Base-by-base conservation (phyloP, 352 stramenopile species). In the Pythium periplocum region DNA sequence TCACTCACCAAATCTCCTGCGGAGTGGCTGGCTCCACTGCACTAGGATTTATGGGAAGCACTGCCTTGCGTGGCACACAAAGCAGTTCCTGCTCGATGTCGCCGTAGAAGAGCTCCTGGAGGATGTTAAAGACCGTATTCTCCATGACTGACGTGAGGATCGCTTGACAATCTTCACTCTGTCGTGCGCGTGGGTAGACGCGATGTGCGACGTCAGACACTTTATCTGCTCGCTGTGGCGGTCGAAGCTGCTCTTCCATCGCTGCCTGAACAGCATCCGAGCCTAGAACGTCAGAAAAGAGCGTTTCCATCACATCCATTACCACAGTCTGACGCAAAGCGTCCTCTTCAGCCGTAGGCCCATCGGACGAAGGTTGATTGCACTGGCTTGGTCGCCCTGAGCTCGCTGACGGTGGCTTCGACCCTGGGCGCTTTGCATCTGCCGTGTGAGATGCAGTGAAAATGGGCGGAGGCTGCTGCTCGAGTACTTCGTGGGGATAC, bases 31-130 rank as follows among this genome's bases (percentile, higher is more conserved):
- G 17, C 17, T 26, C 17, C 17, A 26, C 17, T 26, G 17, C 17
- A 26, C 17, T 26, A 26, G 17, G 17, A 26, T 26, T 26, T 26
- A 26, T 26, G 17, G 72, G 77, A 43, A 88, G 86, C 7, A 87
- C 69, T 0, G 49, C 33, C 32, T 86, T 87, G 17, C 77, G 73
- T 3, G 81, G 77, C 12, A 93, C 65, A 48, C 79, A 90, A 0
- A 74, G 46, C 31, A 92, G 50, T n/a, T 89, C 76, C 32, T 77
- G 55, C 41, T 87, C 79, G 33, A 93, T 51, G 45, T 90, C 83
- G 7, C 77, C 73, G 55, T 89, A 73, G 62, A 89, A 90, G 34
- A 93, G 77, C 51, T 93, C 83, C 55, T 93, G 83, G 26, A 93
- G 61, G 42, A 91, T 69, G 61, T 92, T 91, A 51, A 81, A 70